phyloP scores from a whole-genome alignment of 1,139 yeast genomes.

The Hyphopichia pseudoburtonii region DNA sequence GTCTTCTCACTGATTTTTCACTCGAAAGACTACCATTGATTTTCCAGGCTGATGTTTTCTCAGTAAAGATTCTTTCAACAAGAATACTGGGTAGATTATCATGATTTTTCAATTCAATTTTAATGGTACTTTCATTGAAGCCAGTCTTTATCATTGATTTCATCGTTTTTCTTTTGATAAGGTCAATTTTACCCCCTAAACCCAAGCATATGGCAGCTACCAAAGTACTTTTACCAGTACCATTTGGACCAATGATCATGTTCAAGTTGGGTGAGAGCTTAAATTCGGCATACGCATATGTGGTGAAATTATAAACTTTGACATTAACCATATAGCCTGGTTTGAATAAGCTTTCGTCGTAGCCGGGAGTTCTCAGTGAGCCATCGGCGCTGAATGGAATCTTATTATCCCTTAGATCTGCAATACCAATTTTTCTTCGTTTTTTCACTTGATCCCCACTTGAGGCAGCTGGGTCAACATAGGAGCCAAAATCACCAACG shows the following conservation, averaged over 20 bases:
- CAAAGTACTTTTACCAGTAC: constrained; percentile 92
- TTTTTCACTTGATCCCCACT: background rate
- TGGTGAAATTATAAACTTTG: constrained; percentile 73
- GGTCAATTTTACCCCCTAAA: constrained; percentile 75
- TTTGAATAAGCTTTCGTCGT: constrained; percentile 19
- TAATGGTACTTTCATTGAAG: constrained; percentile 53
- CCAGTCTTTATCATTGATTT: constrained; percentile 82
- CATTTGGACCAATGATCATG: constrained; percentile 96
- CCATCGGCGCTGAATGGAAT: background rate
- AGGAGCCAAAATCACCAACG: constrained; percentile 3
- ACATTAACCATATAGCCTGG: constrained; percentile 75
- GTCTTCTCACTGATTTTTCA: constrained; percentile 46
- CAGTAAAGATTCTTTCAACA: constrained; percentile 39
- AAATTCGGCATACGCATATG: constrained; percentile 77
- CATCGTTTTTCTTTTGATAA: constrained; percentile 75
- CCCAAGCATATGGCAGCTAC: constrained; percentile 95
- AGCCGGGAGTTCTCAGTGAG: background rate
- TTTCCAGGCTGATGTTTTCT: constrained; percentile 58
- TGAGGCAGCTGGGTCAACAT: background rate
- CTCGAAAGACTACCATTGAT: constrained; percentile 47
- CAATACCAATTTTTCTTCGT: background rate
- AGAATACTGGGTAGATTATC: constrained; percentile 25
- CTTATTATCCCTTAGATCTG: background rate
- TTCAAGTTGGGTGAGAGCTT: constrained; percentile 80
- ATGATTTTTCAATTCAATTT: constrained; percentile 59